phyloP scores from a whole-genome alignment of 148 eudicot genomes.

The Rhododendron williamsianum region DNA sequence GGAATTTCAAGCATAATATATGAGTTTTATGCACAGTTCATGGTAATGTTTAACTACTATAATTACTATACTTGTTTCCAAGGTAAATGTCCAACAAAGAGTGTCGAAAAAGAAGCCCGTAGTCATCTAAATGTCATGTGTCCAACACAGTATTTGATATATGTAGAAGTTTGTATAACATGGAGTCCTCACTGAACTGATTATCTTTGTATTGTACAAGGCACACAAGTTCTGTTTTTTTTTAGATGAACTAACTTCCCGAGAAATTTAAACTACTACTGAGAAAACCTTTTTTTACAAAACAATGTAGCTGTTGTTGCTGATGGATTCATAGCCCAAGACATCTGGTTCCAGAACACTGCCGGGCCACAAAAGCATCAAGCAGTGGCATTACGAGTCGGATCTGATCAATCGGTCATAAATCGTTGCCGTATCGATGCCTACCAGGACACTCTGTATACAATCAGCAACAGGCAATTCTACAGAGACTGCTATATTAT shows the following conservation, averaged over 20 bases:
- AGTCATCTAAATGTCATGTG: neutral
- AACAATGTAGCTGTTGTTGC: slow-evolving; percentile 32
- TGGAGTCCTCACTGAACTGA: neutral
- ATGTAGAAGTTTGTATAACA: neutral
- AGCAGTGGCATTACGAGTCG: slow-evolving; percentile 43
- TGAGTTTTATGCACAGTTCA: too few relatives aligned
- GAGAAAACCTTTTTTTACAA: neutral
- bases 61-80: too few relatives aligned
- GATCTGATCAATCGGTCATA: slow-evolving; percentile 34
- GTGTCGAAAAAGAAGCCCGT: neutral
- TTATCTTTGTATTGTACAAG: neutral
- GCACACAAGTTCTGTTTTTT: neutral
- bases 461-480: slow-evolving; percentile 30
- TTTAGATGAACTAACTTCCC: neutral
- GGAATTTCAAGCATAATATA: neutral
- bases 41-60: too few relatives aligned
- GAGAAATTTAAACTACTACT: neutral
- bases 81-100: neutral
- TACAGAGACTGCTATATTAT: slow-evolving; percentile 33
- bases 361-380: slow-evolving; percentile 35
- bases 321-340: slow-evolving; percentile 38
- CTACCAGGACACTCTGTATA: slow-evolving; percentile 38
- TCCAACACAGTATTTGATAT: neutral
- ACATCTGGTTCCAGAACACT: slow-evolving; percentile 37
- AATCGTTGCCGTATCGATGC: slow-evolving; percentile 37